A percentile compares a stretch with the other conserved stretches of the same genome.
phyloP scores from a whole-genome alignment of 2,329 filamentous ascomycete species.

The Dothideomycetes sp. region DNA sequence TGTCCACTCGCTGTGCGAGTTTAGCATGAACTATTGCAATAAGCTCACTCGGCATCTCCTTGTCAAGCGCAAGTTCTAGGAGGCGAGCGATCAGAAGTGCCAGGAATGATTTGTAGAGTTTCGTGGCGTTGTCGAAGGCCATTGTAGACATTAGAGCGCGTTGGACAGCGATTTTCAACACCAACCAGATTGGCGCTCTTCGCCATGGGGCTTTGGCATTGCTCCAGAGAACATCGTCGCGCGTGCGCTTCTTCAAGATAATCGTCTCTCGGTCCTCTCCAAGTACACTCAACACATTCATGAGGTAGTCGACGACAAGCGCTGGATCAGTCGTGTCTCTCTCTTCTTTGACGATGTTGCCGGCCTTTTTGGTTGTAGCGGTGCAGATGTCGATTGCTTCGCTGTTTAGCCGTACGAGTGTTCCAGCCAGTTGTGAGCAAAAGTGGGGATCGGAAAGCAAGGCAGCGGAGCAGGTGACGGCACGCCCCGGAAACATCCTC shows the following conservation, averaged over 20 bases:
- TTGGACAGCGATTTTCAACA: slow-evolving; percentile 47
- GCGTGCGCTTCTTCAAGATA: slow-evolving; percentile 44
- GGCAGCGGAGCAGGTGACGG: slow-evolving; percentile 34
- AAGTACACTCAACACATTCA: slow-evolving; percentile 47
- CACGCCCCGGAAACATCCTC: slow-evolving; percentile 50
- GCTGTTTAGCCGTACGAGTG: slow-evolving; percentile 11
- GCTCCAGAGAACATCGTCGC: slow-evolving; percentile 39
- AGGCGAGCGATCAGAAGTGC: slow-evolving; percentile 35
- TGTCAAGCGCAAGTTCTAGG: slow-evolving; percentile 27
- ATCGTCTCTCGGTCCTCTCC: slow-evolving; percentile 30
- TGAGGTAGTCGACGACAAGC: slow-evolving; percentile 48
- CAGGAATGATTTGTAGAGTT: slow-evolving; percentile 16
- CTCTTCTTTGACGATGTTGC: slow-evolving; percentile 36
- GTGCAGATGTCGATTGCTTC: slow-evolving; percentile 10
- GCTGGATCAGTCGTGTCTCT: slow-evolving; percentile 48
- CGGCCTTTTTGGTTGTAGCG: slow-evolving; percentile 35
- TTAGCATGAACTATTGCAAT: slow-evolving; percentile 16
- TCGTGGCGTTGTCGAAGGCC: neutral
- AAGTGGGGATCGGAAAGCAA: slow-evolving; percentile 25
- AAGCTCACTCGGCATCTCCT: neutral
- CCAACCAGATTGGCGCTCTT: slow-evolving; percentile 50
- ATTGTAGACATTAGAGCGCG: slow-evolving; percentile 34
- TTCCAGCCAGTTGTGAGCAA: slow-evolving; percentile 8
- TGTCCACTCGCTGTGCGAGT: slow-evolving; percentile 14
- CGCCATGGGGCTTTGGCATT: slow-evolving; percentile 45